Base-by-base conservation (phyloP, 305 asterid species). In the Withania somnifera region DNA sequence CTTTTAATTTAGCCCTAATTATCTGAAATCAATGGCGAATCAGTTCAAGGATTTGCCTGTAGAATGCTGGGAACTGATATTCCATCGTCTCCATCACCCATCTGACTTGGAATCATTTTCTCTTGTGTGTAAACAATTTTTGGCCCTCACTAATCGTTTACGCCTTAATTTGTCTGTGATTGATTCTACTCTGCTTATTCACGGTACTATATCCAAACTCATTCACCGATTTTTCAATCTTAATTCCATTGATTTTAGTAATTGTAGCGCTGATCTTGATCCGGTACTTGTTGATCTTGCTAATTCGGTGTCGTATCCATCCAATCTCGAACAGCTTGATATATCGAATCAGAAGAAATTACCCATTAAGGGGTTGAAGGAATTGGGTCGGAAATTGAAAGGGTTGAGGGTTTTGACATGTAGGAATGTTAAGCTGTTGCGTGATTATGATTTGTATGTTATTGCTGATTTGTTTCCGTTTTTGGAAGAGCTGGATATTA, bases 51-150 rank as follows among this genome's bases (percentile, higher is more conserved):
- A 73, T 24, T 58, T 84, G 67, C 84, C 84, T 5, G 81, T 73
- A 47, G 86, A 84, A 40, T 84, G 84, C 40, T 80, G 86, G 84
- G 84, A 73, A 42, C 26, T 60, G 67, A 80, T 84, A 42, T 80
- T 84, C 78, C 73, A 40, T 17, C 7, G 13, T 10, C 77, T 80
- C 14, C 19, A 77, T 71, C 60, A 81, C 64, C 47, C 60, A 60
- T 57, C 69, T 26, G 51, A 57, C 19, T 63, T 84, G 10, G 71
- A 84, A 10, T 81, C 86, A 7, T 38, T 84, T 20, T 84, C 84
- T 51, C 8, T 81, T 17, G 86, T 84, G 1, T 60, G 38, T 82
- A 84, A 80, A 38, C 84, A 40, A 11, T 80, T 84, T 26, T 50
- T 58, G 53, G 9, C 76, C 10, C 78, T 84, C 78, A 71, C 82